phyloP scores from a whole-genome alignment of 495 filamentous ascomycete genomes.

The Talaromyces ruber region DNA sequence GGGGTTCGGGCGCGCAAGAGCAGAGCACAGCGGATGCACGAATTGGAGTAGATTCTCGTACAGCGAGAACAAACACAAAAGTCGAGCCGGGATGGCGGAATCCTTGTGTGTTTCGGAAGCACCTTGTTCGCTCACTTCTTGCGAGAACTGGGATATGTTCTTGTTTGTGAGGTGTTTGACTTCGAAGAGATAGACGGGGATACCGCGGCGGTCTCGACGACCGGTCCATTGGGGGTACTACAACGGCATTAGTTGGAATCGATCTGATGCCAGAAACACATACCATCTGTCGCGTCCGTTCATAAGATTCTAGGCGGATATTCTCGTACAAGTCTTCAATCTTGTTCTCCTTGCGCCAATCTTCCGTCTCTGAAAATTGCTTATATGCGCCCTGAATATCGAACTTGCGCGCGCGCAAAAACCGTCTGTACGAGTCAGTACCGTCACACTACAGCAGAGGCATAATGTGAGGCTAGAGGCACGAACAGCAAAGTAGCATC shows the following conservation, averaged over 20 bases:
- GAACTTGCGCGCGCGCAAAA: slow-evolving; percentile 71
- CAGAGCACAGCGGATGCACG: slow-evolving; percentile 71
- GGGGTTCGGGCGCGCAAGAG: slow-evolving; percentile 60
- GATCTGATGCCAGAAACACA: slow-evolving; percentile 16
- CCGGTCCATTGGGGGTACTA: slow-evolving; percentile 94
- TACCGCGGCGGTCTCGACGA: slow-evolving; percentile 75
- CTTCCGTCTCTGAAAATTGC: slow-evolving; percentile 84
- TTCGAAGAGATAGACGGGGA: slow-evolving; percentile 83
- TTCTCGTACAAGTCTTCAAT: slow-evolving; percentile 67
- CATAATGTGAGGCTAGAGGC: background rate
- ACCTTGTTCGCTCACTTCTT: slow-evolving; percentile 41
- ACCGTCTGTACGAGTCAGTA: slow-evolving; percentile 46
- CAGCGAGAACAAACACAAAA: slow-evolving; percentile 74
- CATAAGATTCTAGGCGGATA: slow-evolving; percentile 74
- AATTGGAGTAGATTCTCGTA: slow-evolving; percentile 89
- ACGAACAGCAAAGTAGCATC: slow-evolving; percentile 76
- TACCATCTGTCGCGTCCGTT: slow-evolving; percentile 68
- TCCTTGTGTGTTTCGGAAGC: slow-evolving; percentile 50
- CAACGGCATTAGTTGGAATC: background rate
- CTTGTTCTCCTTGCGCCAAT: slow-evolving; percentile 73
- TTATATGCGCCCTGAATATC: slow-evolving; percentile 61
- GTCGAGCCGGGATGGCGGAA: slow-evolving; percentile 47
- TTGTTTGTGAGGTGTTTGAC: slow-evolving; percentile 75
- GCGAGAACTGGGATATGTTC: slow-evolving; percentile 64
- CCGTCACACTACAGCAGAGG: background rate